Percentiles rank a stretch among this genome's conserved stretches.
Conservation (phyloP, 2,329 filamentous ascomycete genomes). For the Aspergillus sp. region DNA sequence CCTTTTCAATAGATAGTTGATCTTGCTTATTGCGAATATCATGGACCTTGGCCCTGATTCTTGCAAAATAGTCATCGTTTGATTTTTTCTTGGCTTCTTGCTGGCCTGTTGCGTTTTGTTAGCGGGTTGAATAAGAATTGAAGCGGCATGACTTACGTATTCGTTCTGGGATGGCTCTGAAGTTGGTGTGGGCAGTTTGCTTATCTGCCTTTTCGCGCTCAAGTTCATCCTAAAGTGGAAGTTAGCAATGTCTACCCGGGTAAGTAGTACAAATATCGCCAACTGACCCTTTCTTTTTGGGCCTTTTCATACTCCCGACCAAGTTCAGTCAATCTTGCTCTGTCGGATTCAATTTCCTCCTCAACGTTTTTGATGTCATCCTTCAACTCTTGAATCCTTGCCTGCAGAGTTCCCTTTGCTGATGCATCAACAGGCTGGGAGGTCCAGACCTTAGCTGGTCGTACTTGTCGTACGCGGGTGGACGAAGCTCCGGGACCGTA, state of each 20-base stretch:
- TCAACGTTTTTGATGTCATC: conserved; percentile 39
- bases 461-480: conserved; percentile 64
- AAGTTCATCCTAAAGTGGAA: conserved; percentile 25
- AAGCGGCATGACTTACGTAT: conserved; percentile 58
- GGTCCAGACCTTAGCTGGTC: conserved; percentile 68
- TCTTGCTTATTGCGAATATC: conserved; percentile 58
- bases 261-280: neutral
- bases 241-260: conserved; percentile 1
- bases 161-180: conserved; percentile 67
- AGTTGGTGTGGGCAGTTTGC: conserved; percentile 66
- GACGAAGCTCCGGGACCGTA: conserved; percentile 75
- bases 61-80: conserved; percentile 40
- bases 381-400: conserved; percentile 47
- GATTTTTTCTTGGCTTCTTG: conserved; percentile 49
- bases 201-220: conserved; percentile 64
- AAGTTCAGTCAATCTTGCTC: conserved; percentile 22
- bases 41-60: conserved; percentile 50
- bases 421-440: conserved; percentile 68
- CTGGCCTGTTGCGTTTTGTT: conserved; percentile 38
- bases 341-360: conserved; percentile 32
- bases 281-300: conserved; percentile 46
- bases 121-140: conserved; percentile 12
- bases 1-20: conserved; percentile 56
- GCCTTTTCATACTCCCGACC: conserved; percentile 23
- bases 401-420: conserved; percentile 60